Base-by-base conservation (phyloP, 371 early-diverging fungal genomes). In the Phascolomyces articulosus region DNA sequence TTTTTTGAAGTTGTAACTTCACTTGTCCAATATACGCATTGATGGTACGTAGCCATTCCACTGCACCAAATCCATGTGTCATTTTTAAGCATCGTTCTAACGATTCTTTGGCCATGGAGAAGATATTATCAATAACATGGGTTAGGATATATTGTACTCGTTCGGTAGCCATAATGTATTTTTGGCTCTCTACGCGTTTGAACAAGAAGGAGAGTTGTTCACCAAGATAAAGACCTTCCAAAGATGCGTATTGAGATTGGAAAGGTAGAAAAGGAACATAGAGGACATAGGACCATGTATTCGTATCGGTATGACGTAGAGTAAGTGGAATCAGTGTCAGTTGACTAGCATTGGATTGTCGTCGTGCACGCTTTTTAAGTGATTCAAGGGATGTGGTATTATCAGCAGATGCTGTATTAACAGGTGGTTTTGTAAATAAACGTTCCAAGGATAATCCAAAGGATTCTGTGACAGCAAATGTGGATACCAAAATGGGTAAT, bases 21-120 rank as follows among this genome's bases (percentile, higher is more conserved):
- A 82, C 76, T 8, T 72, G 68, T 21, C 60, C 67, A 38, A 91
- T 78, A 47, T 77, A 88, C 31, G 67, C 69, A 63, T 86, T 84
- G 51, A 89, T 54, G 3, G 75, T 82, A 7, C 80, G 77, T 23
- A 86, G 61, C 59, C 86, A 65, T n/a, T 80, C 90, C 4, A 77
- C 75, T 9, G 71, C 77, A 0, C 85, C 90, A 63, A 84, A 87
- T 1, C 90, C 92, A 59, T 80, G 82, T 0, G 92, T 91, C 55
- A 92, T 73, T 3, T 70, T 72, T 49, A 83, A 69, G 53, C 90
- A 87, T 21, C 90, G 79, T 4, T 67, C 67, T 20, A 87, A 63
- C 1, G 85, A 79, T 1, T 72, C 77, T 3, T 84, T 83, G 0
- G 83, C 79, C 28, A 75, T 40, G 7, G 57, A 48, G 55, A 87